Percentiles rank a stretch among this genome's conserved stretches.
Evolutionary conservation across 495 filamentous ascomycete genomes (phyloP).

Genomic region (Neurospora sp.): DNA sequence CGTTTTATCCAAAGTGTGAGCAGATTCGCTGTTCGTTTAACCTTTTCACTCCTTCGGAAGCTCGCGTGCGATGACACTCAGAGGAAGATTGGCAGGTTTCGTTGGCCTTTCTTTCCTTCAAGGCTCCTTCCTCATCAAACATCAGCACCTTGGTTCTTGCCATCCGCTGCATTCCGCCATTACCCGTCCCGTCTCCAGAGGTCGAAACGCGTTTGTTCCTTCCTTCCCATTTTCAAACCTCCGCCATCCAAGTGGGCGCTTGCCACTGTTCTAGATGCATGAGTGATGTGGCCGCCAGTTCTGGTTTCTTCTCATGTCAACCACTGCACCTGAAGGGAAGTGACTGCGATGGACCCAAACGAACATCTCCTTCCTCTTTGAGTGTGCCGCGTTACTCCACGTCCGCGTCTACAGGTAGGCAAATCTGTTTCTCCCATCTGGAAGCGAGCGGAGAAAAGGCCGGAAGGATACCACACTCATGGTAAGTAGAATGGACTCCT

Average conservation of each 20-base stretch:
- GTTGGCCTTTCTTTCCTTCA: background rate
- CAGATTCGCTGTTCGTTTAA: conserved; percentile 10
- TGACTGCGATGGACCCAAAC: background rate
- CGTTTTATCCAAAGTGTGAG: conserved; percentile 27
- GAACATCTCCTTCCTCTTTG: background rate
- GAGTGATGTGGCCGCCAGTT: background rate
- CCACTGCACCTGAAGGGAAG: background rate
- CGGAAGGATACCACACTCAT: background rate
- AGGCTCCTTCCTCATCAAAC: background rate
- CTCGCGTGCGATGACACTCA: background rate
- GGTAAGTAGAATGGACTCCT: background rate
- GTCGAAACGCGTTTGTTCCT: background rate
- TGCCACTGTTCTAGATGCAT: background rate
- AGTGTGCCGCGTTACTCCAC: background rate
- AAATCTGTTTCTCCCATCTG: background rate
- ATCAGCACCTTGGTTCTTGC: background rate
- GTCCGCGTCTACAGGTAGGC: background rate
- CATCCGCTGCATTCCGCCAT: conserved; percentile 2
- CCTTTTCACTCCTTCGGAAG: background rate
- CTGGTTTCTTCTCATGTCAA: background rate
- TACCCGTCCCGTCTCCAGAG: background rate
- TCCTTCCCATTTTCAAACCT: background rate
- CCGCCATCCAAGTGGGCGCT: background rate
- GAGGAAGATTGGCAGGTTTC: background rate
- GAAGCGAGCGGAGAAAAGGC: background rate